Base-by-base conservation (phyloP, 2,329 filamentous ascomycete genomes). In the Cercospora nicotianae region DNA sequence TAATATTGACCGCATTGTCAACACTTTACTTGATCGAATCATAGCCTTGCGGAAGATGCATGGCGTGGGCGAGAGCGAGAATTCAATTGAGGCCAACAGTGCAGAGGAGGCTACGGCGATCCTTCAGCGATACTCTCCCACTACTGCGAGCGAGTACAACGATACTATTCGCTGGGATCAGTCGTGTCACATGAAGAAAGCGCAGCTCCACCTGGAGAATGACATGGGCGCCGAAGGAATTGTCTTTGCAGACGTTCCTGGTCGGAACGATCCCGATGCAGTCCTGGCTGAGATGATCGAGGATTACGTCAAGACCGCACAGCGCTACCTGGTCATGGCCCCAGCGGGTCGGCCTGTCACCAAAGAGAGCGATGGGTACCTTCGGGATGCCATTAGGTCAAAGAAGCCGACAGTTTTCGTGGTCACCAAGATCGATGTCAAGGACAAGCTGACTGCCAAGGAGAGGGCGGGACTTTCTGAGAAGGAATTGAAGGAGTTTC, bases 211-310 rank as follows among this genome's bases (percentile, higher is more conserved):
- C 26, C 48, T 53, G 39, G 45, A 70, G 10, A 59, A 64, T 26
- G 55, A 64, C 18, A 39, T 75, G 13, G 70, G 73, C n/a, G 60
- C 69, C 7, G 63, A 53, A 3, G 73, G 73, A 7, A 28, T 72
- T 2, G 36, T 67, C 3, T 26, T 74, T 23, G 68, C 72, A 3
- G 74, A 75, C 55, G 60, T 67, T 2, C 71, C 74, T 1, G 74
- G 73, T 1, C 60, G 60, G n/a, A 63, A 63, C 2, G 60, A 63
- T 36, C 42, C 60, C 4, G 60, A 63, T 3, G 2, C 28, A 3
- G 60, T 18, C 0, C 23, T 63, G 60, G 16, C 5, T 4, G 26
- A 36, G 7, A 33, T 53, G 60, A 48, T 55, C 1, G 45, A 55
- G 42, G 3, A 16, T 1, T 63, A 63, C 5, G 26, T 63, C 12